Percentiles rank a stretch among this genome's conserved stretches.
phyloP scores from a whole-genome alignment of 768 basidiomycete species.

The Hypholoma fasciculare region DNA sequence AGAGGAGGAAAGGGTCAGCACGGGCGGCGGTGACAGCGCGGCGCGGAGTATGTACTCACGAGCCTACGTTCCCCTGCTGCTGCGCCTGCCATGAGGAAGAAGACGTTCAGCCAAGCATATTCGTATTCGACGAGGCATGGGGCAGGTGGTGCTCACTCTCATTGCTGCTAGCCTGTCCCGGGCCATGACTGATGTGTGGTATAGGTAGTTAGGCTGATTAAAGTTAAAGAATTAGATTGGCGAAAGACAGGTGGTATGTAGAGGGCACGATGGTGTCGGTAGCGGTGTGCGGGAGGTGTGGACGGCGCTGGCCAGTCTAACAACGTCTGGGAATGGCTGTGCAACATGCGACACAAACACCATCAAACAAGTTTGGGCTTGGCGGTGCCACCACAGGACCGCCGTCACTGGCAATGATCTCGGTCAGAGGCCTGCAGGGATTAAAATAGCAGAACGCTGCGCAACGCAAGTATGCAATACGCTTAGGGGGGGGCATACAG shows the following conservation, averaged over 20 bases:
- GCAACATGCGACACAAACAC: slow-evolving; percentile 19
- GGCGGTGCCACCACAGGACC: slow-evolving; percentile 1
- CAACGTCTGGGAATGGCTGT: slow-evolving; percentile 21
- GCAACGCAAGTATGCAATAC: not conserved
- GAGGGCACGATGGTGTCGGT: slow-evolving; percentile 12
- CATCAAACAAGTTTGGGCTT: slow-evolving; percentile 13
- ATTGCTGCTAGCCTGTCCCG: slow-evolving; percentile 90
- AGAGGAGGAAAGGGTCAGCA: not conserved
- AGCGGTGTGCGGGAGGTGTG: slow-evolving; percentile 18
- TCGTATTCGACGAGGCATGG: slow-evolving; percentile 9
- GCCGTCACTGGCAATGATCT: not conserved
- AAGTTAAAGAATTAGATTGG: slow-evolving; percentile 14
- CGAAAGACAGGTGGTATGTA: slow-evolving; percentile 7
- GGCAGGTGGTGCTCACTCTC: slow-evolving; percentile 48
- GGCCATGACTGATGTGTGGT: slow-evolving; percentile 50
- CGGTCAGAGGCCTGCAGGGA: not conserved
- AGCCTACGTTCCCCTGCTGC: slow-evolving; percentile 57
- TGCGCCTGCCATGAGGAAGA: slow-evolving; percentile 51
- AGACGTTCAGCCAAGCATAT: not conserved
- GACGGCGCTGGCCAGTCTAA: slow-evolving; percentile 18
- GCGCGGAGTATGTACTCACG: slow-evolving; percentile 35
- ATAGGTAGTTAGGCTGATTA: slow-evolving; percentile 23
- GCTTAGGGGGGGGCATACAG: too few species aligned
- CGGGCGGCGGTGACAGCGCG: not conserved
- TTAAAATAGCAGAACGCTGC: not conserved